phyloP scores from a whole-genome alignment of 371 early-diverging fungal genomes.

The Chytridium lagenaria region DNA sequence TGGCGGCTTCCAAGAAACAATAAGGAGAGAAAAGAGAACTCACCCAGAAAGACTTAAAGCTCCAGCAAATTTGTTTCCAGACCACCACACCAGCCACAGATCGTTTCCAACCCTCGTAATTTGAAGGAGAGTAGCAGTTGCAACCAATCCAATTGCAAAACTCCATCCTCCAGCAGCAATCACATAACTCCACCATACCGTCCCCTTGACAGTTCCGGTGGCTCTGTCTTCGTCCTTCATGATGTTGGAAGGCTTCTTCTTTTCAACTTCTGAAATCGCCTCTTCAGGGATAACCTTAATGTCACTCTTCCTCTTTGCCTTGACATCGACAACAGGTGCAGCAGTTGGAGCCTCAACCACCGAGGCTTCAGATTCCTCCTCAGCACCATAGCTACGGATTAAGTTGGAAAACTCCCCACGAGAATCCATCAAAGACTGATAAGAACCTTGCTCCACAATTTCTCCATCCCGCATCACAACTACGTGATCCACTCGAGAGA shows the following conservation, averaged over 20 bases:
- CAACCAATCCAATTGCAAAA: slow-evolving; percentile 29
- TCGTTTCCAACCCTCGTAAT: slow-evolving; percentile 36
- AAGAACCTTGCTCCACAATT: slow-evolving; percentile 64
- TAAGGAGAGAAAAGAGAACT: background rate
- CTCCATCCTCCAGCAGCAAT: slow-evolving; percentile 37
- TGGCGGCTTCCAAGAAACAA: no score
- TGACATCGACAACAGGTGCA: slow-evolving; percentile 1
- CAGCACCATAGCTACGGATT: slow-evolving; percentile 61
- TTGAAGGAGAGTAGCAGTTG: slow-evolving; percentile 25
- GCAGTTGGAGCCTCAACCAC: slow-evolving; percentile 19
- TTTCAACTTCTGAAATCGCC: no score
- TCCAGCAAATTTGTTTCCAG: slow-evolving; percentile 22
- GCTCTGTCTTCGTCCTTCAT: slow-evolving; percentile 46
- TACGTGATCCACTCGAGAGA: slow-evolving; percentile 67
- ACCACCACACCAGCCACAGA: slow-evolving; percentile 48
- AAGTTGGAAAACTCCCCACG: slow-evolving; percentile 56
- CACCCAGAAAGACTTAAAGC: slow-evolving; percentile 14
- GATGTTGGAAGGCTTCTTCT: no score
- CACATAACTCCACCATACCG: slow-evolving; percentile 41
- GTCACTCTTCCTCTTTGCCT: no score
- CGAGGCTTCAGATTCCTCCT: slow-evolving; percentile 27
- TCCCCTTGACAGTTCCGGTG: slow-evolving; percentile 38
- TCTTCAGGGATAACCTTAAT: no score
- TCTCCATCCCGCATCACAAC: slow-evolving; percentile 63
- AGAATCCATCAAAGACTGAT: slow-evolving; percentile 56